Percentiles rank a stretch among this genome's conserved stretches.
phyloP scores from a whole-genome alignment of 106 monocot species.

The Apostasia shenzhenica region DNA sequence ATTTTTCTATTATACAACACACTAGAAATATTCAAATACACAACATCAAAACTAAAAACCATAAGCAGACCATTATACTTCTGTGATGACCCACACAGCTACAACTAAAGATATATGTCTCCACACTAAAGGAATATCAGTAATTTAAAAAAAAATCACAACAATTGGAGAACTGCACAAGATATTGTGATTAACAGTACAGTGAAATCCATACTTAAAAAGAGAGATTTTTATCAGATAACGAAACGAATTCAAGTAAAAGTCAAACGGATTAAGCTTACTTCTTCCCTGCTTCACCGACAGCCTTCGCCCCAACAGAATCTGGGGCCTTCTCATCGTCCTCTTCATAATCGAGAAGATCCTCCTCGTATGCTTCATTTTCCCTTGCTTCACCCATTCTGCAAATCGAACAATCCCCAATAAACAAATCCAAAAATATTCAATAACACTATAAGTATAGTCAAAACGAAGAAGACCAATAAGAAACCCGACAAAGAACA shows the following conservation, averaged over 20 bases:
- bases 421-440: neutral
- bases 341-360: conserved; percentile 97
- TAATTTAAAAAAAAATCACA: too few species aligned
- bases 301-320: conserved; percentile 48
- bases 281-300: conserved; percentile 75
- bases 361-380: conserved; percentile 89
- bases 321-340: conserved; percentile 89
- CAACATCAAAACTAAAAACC: too few species aligned
- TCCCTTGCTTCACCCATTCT: conserved; percentile 92
- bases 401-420: neutral
- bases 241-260: neutral
- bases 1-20: too few species aligned
- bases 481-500: neutral
- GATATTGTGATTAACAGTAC: too few species aligned
- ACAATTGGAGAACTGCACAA: too few species aligned
- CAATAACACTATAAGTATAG: neutral
- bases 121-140: too few species aligned
- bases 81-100: too few species aligned
- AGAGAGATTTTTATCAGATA: neutral
- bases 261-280: conserved; percentile 16
- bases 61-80: too few species aligned
- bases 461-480: neutral
- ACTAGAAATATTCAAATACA: too few species aligned
- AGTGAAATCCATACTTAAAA: too few species aligned
- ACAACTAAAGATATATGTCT: too few species aligned